phyloP scores from a whole-genome alignment of 2,329 filamentous ascomycete species.

The Fusarium luffae region DNA sequence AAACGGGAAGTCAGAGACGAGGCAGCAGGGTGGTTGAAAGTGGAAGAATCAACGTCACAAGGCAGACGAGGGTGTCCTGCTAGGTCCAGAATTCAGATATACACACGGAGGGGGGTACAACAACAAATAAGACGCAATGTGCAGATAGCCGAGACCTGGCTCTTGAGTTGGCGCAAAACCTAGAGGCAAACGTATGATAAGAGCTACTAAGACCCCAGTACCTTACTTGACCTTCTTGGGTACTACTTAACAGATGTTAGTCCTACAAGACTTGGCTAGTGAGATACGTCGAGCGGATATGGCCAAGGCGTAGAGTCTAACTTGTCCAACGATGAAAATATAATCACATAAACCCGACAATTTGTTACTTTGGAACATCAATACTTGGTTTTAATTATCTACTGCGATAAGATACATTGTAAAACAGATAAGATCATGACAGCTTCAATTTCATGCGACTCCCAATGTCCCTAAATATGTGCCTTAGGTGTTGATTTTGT shows the following conservation, averaged over 20 bases:
- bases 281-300: not conserved
- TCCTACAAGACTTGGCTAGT: not conserved
- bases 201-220: not conserved
- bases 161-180: not conserved
- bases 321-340: not conserved
- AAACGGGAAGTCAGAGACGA: not conserved
- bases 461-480: not conserved
- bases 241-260: not conserved
- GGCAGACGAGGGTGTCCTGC: not conserved
- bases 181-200: not conserved
- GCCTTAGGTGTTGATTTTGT: not conserved
- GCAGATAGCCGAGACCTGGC: not conserved
- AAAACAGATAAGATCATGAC: not conserved
- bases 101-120: not conserved
- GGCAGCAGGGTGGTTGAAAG: not conserved
- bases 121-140: not conserved
- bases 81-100: not conserved
- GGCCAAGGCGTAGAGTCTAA: not conserved
- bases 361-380: slow-evolving; percentile 3
- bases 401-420: not conserved
- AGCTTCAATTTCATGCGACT: not conserved
- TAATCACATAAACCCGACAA: not conserved
- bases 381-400: not conserved
- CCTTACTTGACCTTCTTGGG: not conserved
- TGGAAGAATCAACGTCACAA: not conserved